These are phyloP conservation scores for Saturnispora sekii DNA, from an alignment of 805 yeast species.

Conservation along the genomic window DNA sequence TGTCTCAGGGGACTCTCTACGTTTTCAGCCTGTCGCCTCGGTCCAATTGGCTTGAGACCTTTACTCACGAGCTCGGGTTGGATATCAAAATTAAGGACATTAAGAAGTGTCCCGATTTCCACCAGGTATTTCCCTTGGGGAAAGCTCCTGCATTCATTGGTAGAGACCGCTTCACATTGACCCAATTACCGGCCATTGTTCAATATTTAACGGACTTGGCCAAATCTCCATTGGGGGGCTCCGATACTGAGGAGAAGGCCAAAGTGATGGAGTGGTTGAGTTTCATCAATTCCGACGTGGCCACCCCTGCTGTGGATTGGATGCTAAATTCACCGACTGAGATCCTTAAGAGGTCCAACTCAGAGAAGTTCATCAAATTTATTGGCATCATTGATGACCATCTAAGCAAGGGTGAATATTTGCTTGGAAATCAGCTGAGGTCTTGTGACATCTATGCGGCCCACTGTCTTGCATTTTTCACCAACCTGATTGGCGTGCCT, in stretches of 20 bases:
- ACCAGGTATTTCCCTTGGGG: slow-evolving; percentile 49
- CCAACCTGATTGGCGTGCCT: no score
- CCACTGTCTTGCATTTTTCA: neutral
- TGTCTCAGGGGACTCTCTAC: slow-evolving; percentile 15
- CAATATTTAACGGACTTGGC: slow-evolving; percentile 32
- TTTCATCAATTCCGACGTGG: slow-evolving; percentile 50
- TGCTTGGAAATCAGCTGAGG: slow-evolving; percentile 5
- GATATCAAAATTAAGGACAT: slow-evolving; percentile 39
- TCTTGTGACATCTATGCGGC: slow-evolving; percentile 7
- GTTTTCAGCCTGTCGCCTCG: slow-evolving; percentile 21
- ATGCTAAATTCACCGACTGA: slow-evolving; percentile 5
- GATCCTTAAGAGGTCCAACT: slow-evolving; percentile 1
- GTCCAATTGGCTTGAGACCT: slow-evolving; percentile 33
- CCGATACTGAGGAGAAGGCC: slow-evolving; percentile 49
- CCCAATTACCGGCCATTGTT: slow-evolving; percentile 55
- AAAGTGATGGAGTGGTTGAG: slow-evolving; percentile 68
- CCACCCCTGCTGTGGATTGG: neutral
- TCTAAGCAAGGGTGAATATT: slow-evolving; percentile 4
- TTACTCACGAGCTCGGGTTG: slow-evolving; percentile 44
- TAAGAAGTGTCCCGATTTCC: slow-evolving; percentile 33
- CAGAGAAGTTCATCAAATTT: neutral
- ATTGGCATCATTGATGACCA: slow-evolving; percentile 4
- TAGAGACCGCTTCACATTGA: slow-evolving; percentile 54
- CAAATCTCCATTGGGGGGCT: slow-evolving; percentile 42
- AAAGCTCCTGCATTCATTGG: slow-evolving; percentile 57